Evolutionary conservation across 2,329 filamentous ascomycete species (phyloP).

Genomic region (Sarocladium strictum): DNA sequence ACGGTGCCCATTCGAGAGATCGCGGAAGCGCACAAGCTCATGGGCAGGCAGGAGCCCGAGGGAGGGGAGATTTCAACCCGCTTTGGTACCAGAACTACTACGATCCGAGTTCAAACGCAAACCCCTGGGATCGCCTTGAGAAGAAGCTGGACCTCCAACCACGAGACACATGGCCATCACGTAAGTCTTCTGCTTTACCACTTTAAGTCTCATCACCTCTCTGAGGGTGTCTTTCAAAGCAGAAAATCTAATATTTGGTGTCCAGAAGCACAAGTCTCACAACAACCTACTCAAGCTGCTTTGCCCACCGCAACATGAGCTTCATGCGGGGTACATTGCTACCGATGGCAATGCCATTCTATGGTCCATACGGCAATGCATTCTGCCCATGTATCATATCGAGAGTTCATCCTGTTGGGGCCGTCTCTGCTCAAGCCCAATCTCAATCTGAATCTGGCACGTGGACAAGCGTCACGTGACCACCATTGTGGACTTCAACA

Average conservation of each 20-base stretch:
- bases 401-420: no score
- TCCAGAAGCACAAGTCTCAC: background rate
- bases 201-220: background rate
- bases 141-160: slow-evolving; percentile 23
- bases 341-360: no score
- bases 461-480: no score
- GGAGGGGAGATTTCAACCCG: slow-evolving; percentile 13
- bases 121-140: slow-evolving; percentile 63
- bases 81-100: slow-evolving; percentile 65
- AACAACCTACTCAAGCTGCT: background rate
- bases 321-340: no score
- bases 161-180: slow-evolving; percentile 1
- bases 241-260: background rate
- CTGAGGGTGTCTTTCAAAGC: no score
- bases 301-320: background rate
- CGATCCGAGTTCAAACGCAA: slow-evolving; percentile 61
- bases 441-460: no score
- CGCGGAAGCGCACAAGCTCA: slow-evolving; percentile 9
- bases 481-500: no score
- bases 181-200: background rate
- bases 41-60: background rate
- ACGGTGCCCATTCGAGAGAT: background rate
- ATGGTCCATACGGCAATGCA: no score
- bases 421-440: no score
- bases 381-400: no score